phyloP scores from a whole-genome alignment of 2,329 filamentous ascomycete species.

The Calonectria montana region DNA sequence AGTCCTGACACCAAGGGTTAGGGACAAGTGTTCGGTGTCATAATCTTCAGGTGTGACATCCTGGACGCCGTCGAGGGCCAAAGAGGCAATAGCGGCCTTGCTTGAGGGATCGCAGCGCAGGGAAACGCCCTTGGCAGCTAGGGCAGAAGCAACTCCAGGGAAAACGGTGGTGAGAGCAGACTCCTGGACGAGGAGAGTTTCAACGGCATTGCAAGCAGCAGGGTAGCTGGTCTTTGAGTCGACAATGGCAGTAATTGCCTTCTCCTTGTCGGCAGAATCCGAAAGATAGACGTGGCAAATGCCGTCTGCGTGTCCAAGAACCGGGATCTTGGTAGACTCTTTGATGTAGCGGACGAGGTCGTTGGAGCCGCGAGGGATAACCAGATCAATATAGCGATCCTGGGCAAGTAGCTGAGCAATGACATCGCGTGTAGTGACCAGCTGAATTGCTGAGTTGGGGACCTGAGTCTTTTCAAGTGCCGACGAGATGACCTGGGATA shows the following conservation, averaged over 20 bases:
- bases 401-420: slow-evolving; percentile 89
- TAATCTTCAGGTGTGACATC: slow-evolving; percentile 79
- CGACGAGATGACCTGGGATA: slow-evolving; percentile 84
- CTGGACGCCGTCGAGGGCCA: slow-evolving; percentile 64
- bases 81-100: slow-evolving; percentile 69
- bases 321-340: slow-evolving; percentile 89
- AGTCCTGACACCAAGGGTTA: slow-evolving; percentile 85
- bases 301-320: slow-evolving; percentile 95
- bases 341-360: slow-evolving; percentile 93
- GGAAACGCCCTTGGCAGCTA: slow-evolving; percentile 81
- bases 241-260: slow-evolving; percentile 81
- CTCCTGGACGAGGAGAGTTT: slow-evolving; percentile 89
- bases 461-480: slow-evolving; percentile 80
- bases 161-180: slow-evolving; percentile 74
- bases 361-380: slow-evolving; percentile 92
- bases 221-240: slow-evolving; percentile 96
- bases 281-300: slow-evolving; percentile 90
- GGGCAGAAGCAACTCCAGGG: slow-evolving; percentile 77
- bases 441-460: slow-evolving; percentile 88
- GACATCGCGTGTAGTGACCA: slow-evolving; percentile 92
- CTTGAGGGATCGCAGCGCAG: slow-evolving; percentile 82
- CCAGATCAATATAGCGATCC: slow-evolving; percentile 91
- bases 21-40: slow-evolving; percentile 88
- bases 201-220: slow-evolving; percentile 94
- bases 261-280: slow-evolving; percentile 76